Base-by-base conservation (phyloP, 1,139 yeast genomes). In the Nadsonia starkeyi-henricii region DNA sequence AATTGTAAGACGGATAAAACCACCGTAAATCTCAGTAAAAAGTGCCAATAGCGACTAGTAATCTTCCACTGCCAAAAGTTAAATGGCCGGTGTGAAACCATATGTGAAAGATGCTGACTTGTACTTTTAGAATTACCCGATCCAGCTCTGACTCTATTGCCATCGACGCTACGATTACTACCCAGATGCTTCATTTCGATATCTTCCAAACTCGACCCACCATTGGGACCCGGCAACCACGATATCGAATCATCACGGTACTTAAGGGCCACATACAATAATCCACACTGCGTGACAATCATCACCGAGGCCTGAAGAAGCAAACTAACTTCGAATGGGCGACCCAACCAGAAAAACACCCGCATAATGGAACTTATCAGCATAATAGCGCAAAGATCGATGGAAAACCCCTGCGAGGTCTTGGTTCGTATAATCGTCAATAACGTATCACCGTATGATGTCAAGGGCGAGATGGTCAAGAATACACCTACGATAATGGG, bases 361-460 rank as follows among this genome's bases (percentile, higher is more conserved):
- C 94, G 72, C 43, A 86, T 66, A 3, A 81, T 76, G 45, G 86
- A 77, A 1, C 95, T 83, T 57, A 85, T 72, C 52, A 88, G 64
- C 95, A 88, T 86, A 12, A 95, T 85, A 17, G 89, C 91, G 65
- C 96, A 88, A 15, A 88, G 83, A 63, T 88, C 96, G 20, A 86
- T 71, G 7, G 93, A 81, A 61, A 86, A 86, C 28, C 96, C 96
- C 36, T 75, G 71, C 1, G 91, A 76, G 1, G 88, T 74, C 59
- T 78, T 70, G 43, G 76, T 74, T 47, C 72, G 69, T 56, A 78
- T 73, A 17, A 88, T 85, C 53, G 84, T 73, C 49, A 78, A 69
- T 43, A 88, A 76, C 0, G 96, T 85, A 21, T 93, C 77, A 1
- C 95, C 94, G 59, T 88, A 88, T 7, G 95, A 84, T 52, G 86